phyloP scores from a whole-genome alignment of 805 yeast species.

The Hanseniaspora hatyaiensis region DNA sequence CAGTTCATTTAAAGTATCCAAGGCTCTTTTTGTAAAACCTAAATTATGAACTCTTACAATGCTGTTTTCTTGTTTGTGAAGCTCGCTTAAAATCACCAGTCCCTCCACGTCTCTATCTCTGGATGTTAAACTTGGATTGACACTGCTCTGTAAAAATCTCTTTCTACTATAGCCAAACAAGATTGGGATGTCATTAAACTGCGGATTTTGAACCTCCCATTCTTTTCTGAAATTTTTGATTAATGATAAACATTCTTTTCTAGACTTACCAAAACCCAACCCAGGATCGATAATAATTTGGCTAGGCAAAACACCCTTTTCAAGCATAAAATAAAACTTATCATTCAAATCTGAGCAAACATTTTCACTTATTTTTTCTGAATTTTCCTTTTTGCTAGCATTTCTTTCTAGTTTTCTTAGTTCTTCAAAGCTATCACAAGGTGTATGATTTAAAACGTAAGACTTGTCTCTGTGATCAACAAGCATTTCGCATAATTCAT shows the following conservation, averaged over 20 bases:
- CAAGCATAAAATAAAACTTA: slow-evolving; percentile 45
- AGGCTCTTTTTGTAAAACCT: slow-evolving; percentile 8
- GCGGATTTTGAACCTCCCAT: slow-evolving; percentile 32
- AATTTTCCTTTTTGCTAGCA: slow-evolving; percentile 34
- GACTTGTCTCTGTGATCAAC: slow-evolving; percentile 56
- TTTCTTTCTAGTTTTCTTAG: background rate
- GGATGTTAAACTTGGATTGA: slow-evolving; percentile 41
- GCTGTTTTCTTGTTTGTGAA: slow-evolving; percentile 45
- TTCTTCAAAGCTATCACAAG: slow-evolving; percentile 51
- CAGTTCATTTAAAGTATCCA: slow-evolving; percentile 1
- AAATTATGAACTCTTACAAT: slow-evolving; percentile 23
- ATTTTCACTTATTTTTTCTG: slow-evolving; percentile 37
- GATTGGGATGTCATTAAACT: slow-evolving; percentile 41
- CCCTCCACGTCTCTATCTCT: slow-evolving; percentile 64
- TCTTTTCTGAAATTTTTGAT: slow-evolving; percentile 38
- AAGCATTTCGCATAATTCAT: slow-evolving; percentile 53
- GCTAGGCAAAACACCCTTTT: slow-evolving; percentile 68
- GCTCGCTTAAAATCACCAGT: slow-evolving; percentile 58
- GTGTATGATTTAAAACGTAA: slow-evolving; percentile 68
- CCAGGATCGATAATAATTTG: slow-evolving; percentile 92
- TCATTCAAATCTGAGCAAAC: slow-evolving; percentile 54
- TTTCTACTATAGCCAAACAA: slow-evolving; percentile 84
- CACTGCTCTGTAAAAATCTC: slow-evolving; percentile 57
- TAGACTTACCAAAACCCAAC: slow-evolving; percentile 82
- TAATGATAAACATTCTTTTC: slow-evolving; percentile 55